phyloP scores from a whole-genome alignment of 2,329 filamentous ascomycete species.

The Beauveria rudraprayagi region DNA sequence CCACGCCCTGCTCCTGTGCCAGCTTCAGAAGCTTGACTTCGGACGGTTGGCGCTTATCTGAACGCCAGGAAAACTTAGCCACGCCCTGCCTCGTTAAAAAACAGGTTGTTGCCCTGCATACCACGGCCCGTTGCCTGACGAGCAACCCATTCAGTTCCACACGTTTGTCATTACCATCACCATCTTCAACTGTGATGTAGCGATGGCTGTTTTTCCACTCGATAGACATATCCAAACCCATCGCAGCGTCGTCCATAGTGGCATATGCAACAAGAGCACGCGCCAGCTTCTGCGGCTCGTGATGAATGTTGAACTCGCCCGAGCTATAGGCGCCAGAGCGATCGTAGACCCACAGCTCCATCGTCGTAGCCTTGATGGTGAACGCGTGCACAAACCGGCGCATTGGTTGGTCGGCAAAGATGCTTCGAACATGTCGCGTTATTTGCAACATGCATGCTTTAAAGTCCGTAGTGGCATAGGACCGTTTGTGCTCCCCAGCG shows the following conservation, averaged over 20 bases:
- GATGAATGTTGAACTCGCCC: constrained; percentile 14
- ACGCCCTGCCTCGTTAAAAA: constrained; percentile 1
- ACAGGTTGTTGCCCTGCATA: constrained; percentile 16
- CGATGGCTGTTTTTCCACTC: neutral
- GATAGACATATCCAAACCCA: constrained; percentile 13
- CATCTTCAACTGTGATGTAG: neutral
- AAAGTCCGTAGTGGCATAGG: constrained; percentile 10
- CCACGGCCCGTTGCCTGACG: constrained; percentile 11
- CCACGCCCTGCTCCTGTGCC: neutral
- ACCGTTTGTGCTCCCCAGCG: constrained; percentile 16
- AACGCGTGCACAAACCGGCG: constrained; percentile 15
- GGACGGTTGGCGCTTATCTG: neutral
- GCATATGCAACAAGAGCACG: constrained; percentile 15
- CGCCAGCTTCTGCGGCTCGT: constrained; percentile 8
- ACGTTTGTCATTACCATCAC: neutral
- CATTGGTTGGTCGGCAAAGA: constrained; percentile 16
- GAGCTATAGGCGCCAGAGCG: constrained; percentile 13
- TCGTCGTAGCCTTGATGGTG: constrained; percentile 3
- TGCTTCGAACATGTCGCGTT: constrained; percentile 13
- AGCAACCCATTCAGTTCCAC: constrained; percentile 13
- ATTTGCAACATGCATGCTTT: constrained; percentile 16
- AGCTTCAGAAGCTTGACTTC: neutral
- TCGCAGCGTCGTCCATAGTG: constrained; percentile 14
- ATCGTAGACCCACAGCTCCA: constrained; percentile 13
- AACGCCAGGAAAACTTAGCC: constrained; percentile 11